Percentiles rank a stretch among this genome's conserved stretches.
phyloP scores from a whole-genome alignment of 176 grass and related monocot species.

The Alopecurus myosuroides region DNA sequence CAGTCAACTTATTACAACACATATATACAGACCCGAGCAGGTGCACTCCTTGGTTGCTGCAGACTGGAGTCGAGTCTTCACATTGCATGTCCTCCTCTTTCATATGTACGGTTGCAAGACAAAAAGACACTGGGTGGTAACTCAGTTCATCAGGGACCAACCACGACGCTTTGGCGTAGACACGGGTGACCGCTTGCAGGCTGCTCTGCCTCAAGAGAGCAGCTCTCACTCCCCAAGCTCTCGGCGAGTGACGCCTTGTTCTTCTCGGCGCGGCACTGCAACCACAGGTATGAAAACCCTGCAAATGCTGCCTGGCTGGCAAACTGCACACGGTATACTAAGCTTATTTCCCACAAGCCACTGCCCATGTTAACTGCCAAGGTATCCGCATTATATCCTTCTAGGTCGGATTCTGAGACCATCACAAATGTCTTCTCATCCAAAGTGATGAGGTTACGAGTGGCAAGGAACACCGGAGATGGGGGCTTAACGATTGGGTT shows the following conservation, averaged over 20 bases:
- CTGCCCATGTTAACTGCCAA: conserved; percentile 39
- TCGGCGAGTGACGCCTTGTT: conserved; percentile 23
- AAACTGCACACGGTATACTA: conserved; percentile 65
- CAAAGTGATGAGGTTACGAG: conserved; percentile 49
- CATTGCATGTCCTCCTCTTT: conserved; percentile 18
- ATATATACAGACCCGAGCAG: conserved; percentile 58
- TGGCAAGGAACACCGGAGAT: conserved; percentile 20
- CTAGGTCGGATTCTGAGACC: conserved; percentile 74
- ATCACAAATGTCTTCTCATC: conserved; percentile 74
- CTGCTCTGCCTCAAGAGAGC: conserved; percentile 66
- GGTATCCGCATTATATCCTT: conserved; percentile 51
- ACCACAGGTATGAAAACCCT: conserved; percentile 66
- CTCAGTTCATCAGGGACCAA: conserved; percentile 41
- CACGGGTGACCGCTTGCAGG: conserved; percentile 26
- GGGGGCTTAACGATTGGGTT: conserved; percentile 37
- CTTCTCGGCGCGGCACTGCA: conserved; percentile 37
- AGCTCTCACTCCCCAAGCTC: conserved; percentile 45
- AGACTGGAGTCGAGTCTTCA: conserved; percentile 28
- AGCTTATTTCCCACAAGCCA: conserved; percentile 65
- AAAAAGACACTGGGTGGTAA: conserved; percentile 21
- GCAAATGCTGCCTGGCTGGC: conserved; percentile 61
- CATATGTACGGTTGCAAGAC: conserved; percentile 30
- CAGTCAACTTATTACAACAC: conserved; percentile 48
- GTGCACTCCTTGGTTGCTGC: conserved; percentile 47
- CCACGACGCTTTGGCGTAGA: conserved; percentile 56